Percentiles rank a stretch among this genome's conserved stretches.
Conservation (phyloP, 129 eudicot genomes). For the Dittrichia graveolens region DNA sequence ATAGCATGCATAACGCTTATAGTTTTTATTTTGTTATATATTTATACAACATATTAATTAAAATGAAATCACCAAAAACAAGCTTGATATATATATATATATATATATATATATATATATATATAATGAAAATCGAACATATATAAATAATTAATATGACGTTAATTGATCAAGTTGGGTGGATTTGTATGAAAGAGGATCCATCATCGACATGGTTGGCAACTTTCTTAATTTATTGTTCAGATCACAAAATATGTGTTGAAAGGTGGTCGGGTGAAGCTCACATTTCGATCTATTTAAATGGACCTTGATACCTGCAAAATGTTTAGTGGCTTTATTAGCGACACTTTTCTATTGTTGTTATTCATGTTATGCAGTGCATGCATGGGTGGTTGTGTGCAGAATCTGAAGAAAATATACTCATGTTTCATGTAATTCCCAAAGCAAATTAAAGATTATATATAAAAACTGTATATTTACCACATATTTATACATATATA, state of each 20-base stretch:
- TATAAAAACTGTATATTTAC: background rate
- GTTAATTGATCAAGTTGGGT: background rate
- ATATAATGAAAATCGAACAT: too few relatives aligned
- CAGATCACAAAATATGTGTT: slow-evolving; percentile 31
- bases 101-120: too few relatives aligned
- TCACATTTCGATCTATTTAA: slow-evolving; percentile 31
- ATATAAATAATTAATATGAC: too few relatives aligned
- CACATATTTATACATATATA: too few relatives aligned
- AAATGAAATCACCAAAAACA: too few relatives aligned
- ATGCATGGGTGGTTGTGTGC: slow-evolving; percentile 28
- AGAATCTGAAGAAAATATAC: slow-evolving; percentile 24
- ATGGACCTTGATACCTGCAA: slow-evolving; percentile 38
- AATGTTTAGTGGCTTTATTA: slow-evolving; percentile 19
- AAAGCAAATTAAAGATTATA: background rate
- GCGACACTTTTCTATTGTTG: slow-evolving; percentile 10
- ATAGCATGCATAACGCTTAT: too few relatives aligned
- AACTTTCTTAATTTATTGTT: slow-evolving; percentile 17
- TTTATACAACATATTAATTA: too few relatives aligned
- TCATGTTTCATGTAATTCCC: slow-evolving; percentile 22
- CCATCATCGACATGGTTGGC: background rate
- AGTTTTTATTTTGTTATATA: too few relatives aligned
- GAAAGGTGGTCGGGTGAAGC: slow-evolving; percentile 39
- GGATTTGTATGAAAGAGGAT: background rate
- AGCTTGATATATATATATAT: too few relatives aligned
- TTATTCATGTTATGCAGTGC: background rate